phyloP scores from a whole-genome alignment of 768 basidiomycete genomes.

The Xerocomellus amylosporus region DNA sequence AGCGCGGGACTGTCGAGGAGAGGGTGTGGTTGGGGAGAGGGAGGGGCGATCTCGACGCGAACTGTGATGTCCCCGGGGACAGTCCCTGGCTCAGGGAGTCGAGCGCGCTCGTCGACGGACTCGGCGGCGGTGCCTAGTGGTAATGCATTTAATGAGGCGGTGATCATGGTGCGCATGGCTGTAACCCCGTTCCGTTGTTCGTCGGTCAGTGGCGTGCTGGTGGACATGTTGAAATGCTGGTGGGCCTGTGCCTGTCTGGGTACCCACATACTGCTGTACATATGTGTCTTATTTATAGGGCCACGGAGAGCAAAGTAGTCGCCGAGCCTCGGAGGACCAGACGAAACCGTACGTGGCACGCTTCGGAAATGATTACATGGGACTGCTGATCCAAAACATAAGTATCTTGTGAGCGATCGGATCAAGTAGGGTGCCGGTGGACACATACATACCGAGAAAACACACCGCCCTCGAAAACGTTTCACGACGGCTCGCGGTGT shows the following conservation, averaged over 20 bases:
- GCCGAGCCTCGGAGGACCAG: too few species aligned
- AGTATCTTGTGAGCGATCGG: too few species aligned
- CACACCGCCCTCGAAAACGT: too few species aligned
- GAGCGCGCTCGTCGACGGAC: conserved; percentile 17
- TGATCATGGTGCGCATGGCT: neutral
- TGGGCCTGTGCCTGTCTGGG: neutral
- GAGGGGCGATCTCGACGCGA: conserved; percentile 17
- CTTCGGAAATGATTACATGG: too few species aligned
- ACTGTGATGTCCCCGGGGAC: conserved; percentile 12
- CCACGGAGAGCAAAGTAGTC: too few species aligned
- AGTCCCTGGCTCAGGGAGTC: neutral
- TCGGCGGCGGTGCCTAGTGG: neutral
- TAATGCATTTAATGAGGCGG: accelerated
- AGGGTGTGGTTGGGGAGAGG: conserved; percentile 3
- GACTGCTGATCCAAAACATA: too few species aligned
- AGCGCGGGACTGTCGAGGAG: neutral
- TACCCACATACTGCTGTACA: too few species aligned
- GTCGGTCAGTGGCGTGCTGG: conserved; percentile 15
- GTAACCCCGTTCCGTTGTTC: conserved; percentile 11
- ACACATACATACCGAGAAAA: too few species aligned
- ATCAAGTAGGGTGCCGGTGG: too few species aligned
- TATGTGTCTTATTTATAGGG: too few species aligned
- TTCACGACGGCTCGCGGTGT: too few species aligned
- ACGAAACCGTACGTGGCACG: too few species aligned
- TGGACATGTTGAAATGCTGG: neutral